Percentiles rank a stretch among this genome's conserved stretches.
These are phyloP conservation scores for Haplosporangium gracile DNA, from an alignment of 192 early-diverging fungal species.

Conservation along the genomic window DNA sequence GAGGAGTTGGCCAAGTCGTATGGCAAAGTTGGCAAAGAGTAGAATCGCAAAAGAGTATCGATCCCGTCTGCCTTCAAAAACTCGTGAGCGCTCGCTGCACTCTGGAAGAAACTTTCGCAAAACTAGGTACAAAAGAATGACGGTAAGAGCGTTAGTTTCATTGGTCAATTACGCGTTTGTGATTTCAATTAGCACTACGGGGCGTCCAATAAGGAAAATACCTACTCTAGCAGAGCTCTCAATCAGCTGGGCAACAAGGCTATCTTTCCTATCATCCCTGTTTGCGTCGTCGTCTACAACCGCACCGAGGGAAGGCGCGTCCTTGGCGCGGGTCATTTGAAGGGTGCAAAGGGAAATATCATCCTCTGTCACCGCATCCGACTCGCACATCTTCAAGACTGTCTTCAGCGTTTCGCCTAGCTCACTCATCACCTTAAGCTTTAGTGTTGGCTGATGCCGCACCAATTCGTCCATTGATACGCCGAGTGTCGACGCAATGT, in stretches of 20 bases:
- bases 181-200: background rate
- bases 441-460: conserved; percentile 92
- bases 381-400: conserved; percentile 72
- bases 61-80: conserved; percentile 78
- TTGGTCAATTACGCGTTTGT: no score
- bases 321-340: conserved; percentile 29
- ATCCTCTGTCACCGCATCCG: conserved; percentile 67
- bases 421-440: conserved; percentile 77
- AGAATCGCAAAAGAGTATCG: conserved; percentile 72
- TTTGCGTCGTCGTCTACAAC: conserved; percentile 34
- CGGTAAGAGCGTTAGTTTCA: background rate
- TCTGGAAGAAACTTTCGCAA: conserved; percentile 90
- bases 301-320: conserved; percentile 28
- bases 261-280: conserved; percentile 70
- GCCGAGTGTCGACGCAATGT: conserved; percentile 88
- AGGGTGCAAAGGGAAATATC: conserved; percentile 49
- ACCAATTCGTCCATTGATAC: conserved; percentile 94
- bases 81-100: conserved; percentile 78
- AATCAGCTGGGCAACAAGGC: conserved; percentile 68
- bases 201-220: background rate
- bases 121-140: conserved; percentile 61
- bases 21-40: conserved; percentile 75
- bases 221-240: conserved; percentile 76
- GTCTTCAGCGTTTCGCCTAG: conserved; percentile 77
- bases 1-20: conserved; percentile 77